Percentiles rank a stretch among this genome's conserved stretches.
phyloP scores from a whole-genome alignment of 75 land plant species.

The Sequoia sempervirens region DNA sequence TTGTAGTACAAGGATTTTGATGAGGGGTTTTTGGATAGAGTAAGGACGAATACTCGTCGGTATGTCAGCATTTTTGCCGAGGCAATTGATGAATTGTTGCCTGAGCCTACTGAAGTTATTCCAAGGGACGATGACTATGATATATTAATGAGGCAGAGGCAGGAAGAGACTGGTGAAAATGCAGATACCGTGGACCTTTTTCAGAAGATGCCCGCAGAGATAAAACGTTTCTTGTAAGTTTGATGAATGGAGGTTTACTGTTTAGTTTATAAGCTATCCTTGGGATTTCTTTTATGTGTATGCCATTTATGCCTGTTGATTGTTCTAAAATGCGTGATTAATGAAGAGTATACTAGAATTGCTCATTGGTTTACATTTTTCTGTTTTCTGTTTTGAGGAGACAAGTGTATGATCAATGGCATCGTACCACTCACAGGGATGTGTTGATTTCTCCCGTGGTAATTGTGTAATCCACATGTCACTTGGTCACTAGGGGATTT shows the following conservation, averaged over 20 bases:
- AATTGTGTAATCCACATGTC: no score
- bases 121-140: conserved; percentile 82
- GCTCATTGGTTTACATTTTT: not conserved
- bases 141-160: conserved; percentile 82
- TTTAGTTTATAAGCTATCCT: not conserved
- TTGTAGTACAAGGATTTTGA: conserved; percentile 68
- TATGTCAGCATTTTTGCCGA: conserved; percentile 79
- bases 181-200: conserved; percentile 62
- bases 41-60: conserved; percentile 71
- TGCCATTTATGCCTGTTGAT: not conserved
- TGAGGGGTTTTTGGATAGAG: conserved; percentile 63
- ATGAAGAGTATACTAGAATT: not conserved
- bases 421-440: not conserved
- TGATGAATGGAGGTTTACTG: not conserved
- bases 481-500: not conserved
- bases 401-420: no score
- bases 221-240: conserved; percentile 87
- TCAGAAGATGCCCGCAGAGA: conserved; percentile 85
- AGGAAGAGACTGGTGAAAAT: conserved; percentile 65
- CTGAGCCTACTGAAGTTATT: conserved; percentile 84
- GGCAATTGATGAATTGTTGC: conserved; percentile 85
- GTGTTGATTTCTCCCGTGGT: not conserved
- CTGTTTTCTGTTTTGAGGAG: not conserved
- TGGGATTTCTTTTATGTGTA: not conserved
- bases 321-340: not conserved